Evolutionary conservation across 352 stramenopile species (phyloP), one percentile per base, ranked within the genome.

Genomic region (Pythium biforme): DNA sequence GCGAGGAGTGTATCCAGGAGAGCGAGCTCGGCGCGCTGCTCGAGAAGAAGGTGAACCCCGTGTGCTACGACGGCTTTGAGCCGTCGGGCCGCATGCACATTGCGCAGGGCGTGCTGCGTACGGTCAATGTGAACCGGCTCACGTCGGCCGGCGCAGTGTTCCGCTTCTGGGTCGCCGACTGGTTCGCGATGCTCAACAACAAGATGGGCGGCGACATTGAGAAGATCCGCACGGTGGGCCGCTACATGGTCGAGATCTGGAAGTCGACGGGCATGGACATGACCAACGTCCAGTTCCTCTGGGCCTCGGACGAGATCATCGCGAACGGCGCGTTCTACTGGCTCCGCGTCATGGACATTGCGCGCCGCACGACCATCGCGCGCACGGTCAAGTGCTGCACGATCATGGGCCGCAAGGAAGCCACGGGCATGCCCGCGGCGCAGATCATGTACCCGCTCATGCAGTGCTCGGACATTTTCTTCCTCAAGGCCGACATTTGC

Each of bases 81-180:
- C 97, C 97, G 0, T 98, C 88, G 12, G 97, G 97, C 29, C 95
- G 97, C 48, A 99, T 99, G 97, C 97, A 99, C 73, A 99, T 99
- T 77, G 97, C 97, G 23, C 97, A 99, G 76, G 95, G 95, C 51
- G 90, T 98, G 22, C 77, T 98, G 64, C 89, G 95, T 46, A 97
- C 97, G 7, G 96, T 99, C 79, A 99, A 99, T 76, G 97, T 99
- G 62, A 93, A 93, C 74, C 88, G 88, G 41, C 79, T 94, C n/a
- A 99, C 96, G 34, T 86, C 76, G 14, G 72, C 88, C 6, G 97
- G 97, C 27, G 93, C 94, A 25, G 96, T 97, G 10, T 99, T 99
- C 75, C 95, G 97, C 70, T 99, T 99, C 76, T 99, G 97, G 97
- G 97, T 99, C 27, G 97, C 97, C n/a, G 97, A 99, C 75, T 99